Conservation (phyloP, 805 yeast species). For the Cyberlindnera samutprakarnensis region DNA sequence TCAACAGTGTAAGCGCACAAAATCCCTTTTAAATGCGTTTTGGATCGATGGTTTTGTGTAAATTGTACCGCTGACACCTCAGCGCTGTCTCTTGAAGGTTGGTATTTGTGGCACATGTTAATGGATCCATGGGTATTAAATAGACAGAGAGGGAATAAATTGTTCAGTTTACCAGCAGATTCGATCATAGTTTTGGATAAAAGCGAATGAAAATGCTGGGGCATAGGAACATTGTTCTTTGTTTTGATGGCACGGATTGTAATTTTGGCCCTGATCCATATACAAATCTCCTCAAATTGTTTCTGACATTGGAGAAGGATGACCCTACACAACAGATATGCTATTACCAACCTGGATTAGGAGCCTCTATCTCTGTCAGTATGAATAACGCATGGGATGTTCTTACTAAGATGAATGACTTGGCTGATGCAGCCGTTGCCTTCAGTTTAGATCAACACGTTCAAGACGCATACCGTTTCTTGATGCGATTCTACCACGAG, state of each 20-base stretch:
- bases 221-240: constrained; percentile 46
- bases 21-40: no score
- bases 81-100: no score
- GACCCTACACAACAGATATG: constrained; percentile 37
- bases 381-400: constrained; percentile 14
- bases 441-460: constrained; percentile 49
- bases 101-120: no score
- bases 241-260: constrained; percentile 59
- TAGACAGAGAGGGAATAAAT: no score
- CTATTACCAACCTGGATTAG: constrained; percentile 66
- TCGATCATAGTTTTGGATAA: no score
- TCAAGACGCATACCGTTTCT: constrained; percentile 45
- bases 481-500: constrained; percentile 38
- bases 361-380: constrained; percentile 41
- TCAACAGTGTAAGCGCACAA: no score
- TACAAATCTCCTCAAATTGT: constrained; percentile 47
- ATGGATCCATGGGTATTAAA: no score
- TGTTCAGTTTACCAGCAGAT: no score
- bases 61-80: no score
- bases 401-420: constrained; percentile 16
- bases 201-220: no score
- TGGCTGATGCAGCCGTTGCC: constrained; percentile 42
- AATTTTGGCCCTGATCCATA: constrained; percentile 49
- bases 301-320: constrained; percentile 41
- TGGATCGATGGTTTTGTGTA: no score